Percentiles rank a stretch among this genome's conserved stretches.
These are phyloP conservation scores for Lasiosphaeriaceae sp. DNA, from an alignment of 495 filamentous ascomycete species.

Conservation along the genomic window DNA sequence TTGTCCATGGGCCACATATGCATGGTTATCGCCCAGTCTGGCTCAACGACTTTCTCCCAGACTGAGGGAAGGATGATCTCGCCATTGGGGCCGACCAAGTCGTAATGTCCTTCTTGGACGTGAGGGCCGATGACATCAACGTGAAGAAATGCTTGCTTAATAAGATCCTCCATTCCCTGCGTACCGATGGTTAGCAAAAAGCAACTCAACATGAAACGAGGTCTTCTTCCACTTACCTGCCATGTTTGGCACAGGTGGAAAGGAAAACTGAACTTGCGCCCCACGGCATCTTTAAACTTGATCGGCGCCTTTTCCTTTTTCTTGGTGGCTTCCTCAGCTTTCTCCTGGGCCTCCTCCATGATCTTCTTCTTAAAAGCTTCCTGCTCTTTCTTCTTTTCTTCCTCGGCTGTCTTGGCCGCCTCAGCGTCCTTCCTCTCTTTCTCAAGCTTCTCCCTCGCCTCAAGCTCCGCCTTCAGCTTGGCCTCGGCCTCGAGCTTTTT, in stretches of 20 bases:
- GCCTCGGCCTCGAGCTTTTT: conserved; percentile 38
- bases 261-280: conserved; percentile 82
- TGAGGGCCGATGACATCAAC: conserved; percentile 79
- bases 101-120: conserved; percentile 81
- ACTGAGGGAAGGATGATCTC: conserved; percentile 85
- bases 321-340: conserved; percentile 51
- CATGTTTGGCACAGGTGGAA: conserved; percentile 76
- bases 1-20: conserved; percentile 90
- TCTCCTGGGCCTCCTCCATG: conserved; percentile 41
- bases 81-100: conserved; percentile 75
- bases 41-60: conserved; percentile 82
- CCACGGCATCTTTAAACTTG: conserved; percentile 84
- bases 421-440: conserved; percentile 18
- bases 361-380: conserved; percentile 21
- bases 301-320: conserved; percentile 54
- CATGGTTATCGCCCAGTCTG: conserved; percentile 89
- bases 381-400: conserved; percentile 21
- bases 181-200: neutral
- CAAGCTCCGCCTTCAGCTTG: conserved; percentile 30
- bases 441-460: conserved; percentile 22
- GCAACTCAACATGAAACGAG: neutral
- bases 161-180: conserved; percentile 81
- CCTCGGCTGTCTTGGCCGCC: conserved; percentile 32
- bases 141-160: conserved; percentile 82
- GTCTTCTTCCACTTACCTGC: conserved; percentile 54